These are phyloP conservation scores for Mortierella sp. DNA, from an alignment of 371 early-diverging fungal species.

Conservation along the genomic window DNA sequence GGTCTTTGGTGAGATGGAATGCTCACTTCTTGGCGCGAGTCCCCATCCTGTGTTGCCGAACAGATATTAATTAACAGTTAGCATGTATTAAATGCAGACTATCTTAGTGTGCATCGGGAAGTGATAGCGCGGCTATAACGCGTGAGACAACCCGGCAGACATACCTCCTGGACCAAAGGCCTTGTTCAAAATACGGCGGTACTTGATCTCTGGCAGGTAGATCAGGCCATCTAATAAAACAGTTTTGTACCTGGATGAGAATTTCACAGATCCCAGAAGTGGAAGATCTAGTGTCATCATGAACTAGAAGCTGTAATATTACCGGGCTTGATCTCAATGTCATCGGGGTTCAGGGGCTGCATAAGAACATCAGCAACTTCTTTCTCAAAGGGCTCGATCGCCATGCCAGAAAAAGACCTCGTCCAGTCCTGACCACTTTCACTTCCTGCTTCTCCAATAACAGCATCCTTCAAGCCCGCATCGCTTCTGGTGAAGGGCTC, in stretches of 20 bases:
- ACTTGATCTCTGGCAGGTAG: slow-evolving; percentile 97
- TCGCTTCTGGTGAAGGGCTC: slow-evolving; percentile 5
- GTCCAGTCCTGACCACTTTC: slow-evolving; percentile 69
- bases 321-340: slow-evolving; percentile 95
- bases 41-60: slow-evolving; percentile 74
- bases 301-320: slow-evolving; percentile 7
- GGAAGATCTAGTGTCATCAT: neutral
- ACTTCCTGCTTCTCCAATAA: slow-evolving; percentile 27
- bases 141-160: slow-evolving; percentile 6
- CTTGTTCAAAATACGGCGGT: slow-evolving; percentile 91
- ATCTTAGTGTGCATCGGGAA: neutral
- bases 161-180: slow-evolving; percentile 97
- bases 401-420: slow-evolving; percentile 79
- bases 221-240: slow-evolving; percentile 82
- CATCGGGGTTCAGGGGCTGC: slow-evolving; percentile 75
- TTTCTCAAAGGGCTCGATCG: slow-evolving; percentile 75
- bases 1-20: slow-evolving; percentile 80
- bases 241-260: no score
- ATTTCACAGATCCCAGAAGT: no score
- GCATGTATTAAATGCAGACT: neutral
- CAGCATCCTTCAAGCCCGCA: slow-evolving; percentile 31
- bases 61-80: neutral
- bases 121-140: neutral
- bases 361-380: slow-evolving; percentile 80
- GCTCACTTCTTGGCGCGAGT: slow-evolving; percentile 92